phyloP scores from a whole-genome alignment of 164 flowering plant genomes.

The Vitis riparia region DNA sequence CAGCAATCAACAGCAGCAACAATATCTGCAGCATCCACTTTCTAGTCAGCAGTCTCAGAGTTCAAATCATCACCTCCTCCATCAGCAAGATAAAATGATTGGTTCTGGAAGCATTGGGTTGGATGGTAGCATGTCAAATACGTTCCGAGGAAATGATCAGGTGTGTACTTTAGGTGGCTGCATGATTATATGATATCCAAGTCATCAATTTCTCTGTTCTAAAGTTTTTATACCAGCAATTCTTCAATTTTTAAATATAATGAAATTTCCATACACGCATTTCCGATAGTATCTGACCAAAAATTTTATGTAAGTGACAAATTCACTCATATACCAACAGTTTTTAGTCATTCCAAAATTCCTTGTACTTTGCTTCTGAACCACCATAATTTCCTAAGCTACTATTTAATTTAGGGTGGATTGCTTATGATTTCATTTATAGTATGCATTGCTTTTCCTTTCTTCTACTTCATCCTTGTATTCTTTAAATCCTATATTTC shows the following conservation, averaged over 20 bases:
- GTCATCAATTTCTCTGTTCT: too few species aligned
- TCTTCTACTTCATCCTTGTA: not conserved
- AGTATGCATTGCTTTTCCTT: not conserved
- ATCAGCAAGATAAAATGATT: conserved; percentile 36
- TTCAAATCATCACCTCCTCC: conserved; percentile 22
- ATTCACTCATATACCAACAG: too few species aligned
- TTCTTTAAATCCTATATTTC: not conserved
- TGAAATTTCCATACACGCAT: too few species aligned
- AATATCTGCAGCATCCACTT: conserved; percentile 29
- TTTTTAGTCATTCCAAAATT: too few species aligned
- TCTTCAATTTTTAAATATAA: too few species aligned
- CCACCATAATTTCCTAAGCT: too few species aligned
- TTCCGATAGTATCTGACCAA: too few species aligned
- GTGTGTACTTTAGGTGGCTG: conserved; percentile 11
- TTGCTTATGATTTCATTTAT: not conserved
- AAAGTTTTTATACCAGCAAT: too few species aligned
- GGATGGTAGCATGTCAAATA: conserved; percentile 40
- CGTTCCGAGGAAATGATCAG: conserved; percentile 47
- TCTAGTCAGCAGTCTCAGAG: conserved; percentile 39
- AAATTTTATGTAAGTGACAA: too few species aligned
- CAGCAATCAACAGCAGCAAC: conserved; percentile 29
- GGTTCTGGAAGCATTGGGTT: conserved; percentile 26
- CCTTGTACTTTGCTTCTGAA: too few species aligned
- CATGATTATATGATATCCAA: not conserved
- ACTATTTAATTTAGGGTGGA: too few species aligned